Evolutionary conservation across 2,329 filamentous ascomycete genomes (phyloP).

Genomic region (Tothia fuscella): DNA sequence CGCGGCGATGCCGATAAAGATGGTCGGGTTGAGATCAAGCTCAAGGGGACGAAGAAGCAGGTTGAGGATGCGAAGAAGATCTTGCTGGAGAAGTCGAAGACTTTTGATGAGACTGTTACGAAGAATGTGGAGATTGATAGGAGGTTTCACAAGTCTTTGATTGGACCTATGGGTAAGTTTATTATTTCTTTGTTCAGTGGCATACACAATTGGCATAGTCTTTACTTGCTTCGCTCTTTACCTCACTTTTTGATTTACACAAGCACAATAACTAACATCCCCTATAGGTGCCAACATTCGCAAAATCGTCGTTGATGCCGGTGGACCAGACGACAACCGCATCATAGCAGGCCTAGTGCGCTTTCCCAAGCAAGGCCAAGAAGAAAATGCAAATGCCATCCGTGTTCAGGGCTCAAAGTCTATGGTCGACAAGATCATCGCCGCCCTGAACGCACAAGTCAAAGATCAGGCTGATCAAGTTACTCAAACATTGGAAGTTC

Average conservation of each 20-base stretch:
- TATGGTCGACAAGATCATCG: slow-evolving; percentile 80
- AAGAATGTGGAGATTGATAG: slow-evolving; percentile 83
- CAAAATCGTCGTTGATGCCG: slow-evolving; percentile 74
- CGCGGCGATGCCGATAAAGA: slow-evolving; percentile 55
- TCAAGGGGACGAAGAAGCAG: slow-evolving; percentile 85
- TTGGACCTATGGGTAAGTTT: slow-evolving; percentile 71
- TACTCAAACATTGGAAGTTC: slow-evolving; percentile 66
- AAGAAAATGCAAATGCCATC: slow-evolving; percentile 57
- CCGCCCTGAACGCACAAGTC: slow-evolving; percentile 70
- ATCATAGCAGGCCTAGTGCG: slow-evolving; percentile 81
- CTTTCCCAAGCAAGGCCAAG: slow-evolving; percentile 80
- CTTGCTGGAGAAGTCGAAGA: slow-evolving; percentile 70
- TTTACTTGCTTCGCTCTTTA: neutral
- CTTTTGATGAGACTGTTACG: slow-evolving; percentile 82
- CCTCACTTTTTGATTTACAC: neutral
- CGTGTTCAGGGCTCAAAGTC: slow-evolving; percentile 75
- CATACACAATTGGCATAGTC: neutral
- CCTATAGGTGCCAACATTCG: slow-evolving; percentile 64
- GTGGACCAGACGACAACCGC: slow-evolving; percentile 76
- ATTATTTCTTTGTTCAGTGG: neutral
- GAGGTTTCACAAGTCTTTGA: slow-evolving; percentile 83
- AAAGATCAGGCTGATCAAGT: slow-evolving; percentile 74
- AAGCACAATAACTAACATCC: too few species aligned
- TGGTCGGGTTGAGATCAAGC: slow-evolving; percentile 68
- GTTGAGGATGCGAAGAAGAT: slow-evolving; percentile 87